phyloP scores from a whole-genome alignment of 352 stramenopile species.

The Elongisporangium senticosum region DNA sequence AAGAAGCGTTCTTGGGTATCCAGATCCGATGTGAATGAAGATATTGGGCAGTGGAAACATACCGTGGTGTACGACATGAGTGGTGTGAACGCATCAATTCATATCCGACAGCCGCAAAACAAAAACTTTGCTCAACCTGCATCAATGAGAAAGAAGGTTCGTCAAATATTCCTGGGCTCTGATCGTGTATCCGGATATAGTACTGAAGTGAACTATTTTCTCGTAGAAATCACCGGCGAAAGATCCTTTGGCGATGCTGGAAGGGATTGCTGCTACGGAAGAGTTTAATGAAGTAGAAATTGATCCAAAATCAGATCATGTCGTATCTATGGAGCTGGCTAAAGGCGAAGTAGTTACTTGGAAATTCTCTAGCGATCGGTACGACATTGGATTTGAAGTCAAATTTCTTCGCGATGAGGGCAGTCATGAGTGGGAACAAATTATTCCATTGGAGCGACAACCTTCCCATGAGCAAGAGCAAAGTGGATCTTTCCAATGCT shows the following conservation, averaged over 20 bases:
- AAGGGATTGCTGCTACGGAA: slow-evolving; percentile 12
- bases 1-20: slow-evolving; percentile 50
- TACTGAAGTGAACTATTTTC: neutral
- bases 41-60: slow-evolving; percentile 50
- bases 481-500: slow-evolving; percentile 27
- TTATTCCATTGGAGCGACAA: slow-evolving; percentile 29
- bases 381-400: slow-evolving; percentile 52
- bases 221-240: slow-evolving; percentile 10
- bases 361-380: slow-evolving; percentile 43
- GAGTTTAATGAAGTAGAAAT: slow-evolving; percentile 28
- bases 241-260: slow-evolving; percentile 31
- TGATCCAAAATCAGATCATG: slow-evolving; percentile 32
- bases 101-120: slow-evolving; percentile 43
- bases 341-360: slow-evolving; percentile 37
- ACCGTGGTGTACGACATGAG: slow-evolving; percentile 46
- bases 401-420: slow-evolving; percentile 34
- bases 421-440: slow-evolving; percentile 23
- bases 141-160: slow-evolving; percentile 1
- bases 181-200: neutral
- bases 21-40: slow-evolving; percentile 23
- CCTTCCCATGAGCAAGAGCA: slow-evolving; percentile 27
- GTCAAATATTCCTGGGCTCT: neutral
- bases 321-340: slow-evolving; percentile 42
- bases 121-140: slow-evolving; percentile 21
- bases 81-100: slow-evolving; percentile 33